These are phyloP conservation scores for Emergomyces pasteurianus DNA, from an alignment of 2,329 filamentous ascomycete species.

Conservation along the genomic window DNA sequence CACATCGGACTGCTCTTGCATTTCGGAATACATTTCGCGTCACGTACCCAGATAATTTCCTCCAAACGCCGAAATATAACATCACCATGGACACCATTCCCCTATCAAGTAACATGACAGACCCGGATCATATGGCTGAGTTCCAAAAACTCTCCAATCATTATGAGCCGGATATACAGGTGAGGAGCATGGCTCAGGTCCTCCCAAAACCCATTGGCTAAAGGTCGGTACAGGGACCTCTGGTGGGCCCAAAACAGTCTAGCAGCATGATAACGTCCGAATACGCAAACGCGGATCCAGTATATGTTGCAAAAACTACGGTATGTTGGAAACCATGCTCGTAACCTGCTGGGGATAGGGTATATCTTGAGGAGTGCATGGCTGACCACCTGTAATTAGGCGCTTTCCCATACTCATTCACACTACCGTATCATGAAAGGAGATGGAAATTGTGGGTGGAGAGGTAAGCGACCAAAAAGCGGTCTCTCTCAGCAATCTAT, in stretches of 20 bases:
- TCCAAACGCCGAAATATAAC: slow-evolving; percentile 16
- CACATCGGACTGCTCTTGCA: neutral
- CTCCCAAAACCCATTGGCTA: slow-evolving; percentile 10
- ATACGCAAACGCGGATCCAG: slow-evolving; percentile 76
- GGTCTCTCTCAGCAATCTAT: slow-evolving; percentile 7
- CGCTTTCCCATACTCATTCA: slow-evolving; percentile 70
- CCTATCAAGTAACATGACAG: slow-evolving; percentile 44
- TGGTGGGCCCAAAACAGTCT: slow-evolving; percentile 66
- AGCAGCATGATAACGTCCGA: slow-evolving; percentile 69
- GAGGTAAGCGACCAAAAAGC: slow-evolving; percentile 59
- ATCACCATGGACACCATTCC: slow-evolving; percentile 26
- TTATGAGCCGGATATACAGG: slow-evolving; percentile 46
- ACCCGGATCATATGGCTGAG: slow-evolving; percentile 36
- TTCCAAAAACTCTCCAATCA: slow-evolving; percentile 51
- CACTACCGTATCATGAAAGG: slow-evolving; percentile 80
- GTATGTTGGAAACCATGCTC: slow-evolving; percentile 35
- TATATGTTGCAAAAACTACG: slow-evolving; percentile 76
- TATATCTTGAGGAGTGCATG: neutral
- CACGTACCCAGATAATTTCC: slow-evolving; percentile 3
- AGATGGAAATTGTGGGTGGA: slow-evolving; percentile 94
- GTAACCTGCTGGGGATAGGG: neutral
- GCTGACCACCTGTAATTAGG: slow-evolving; percentile 37
- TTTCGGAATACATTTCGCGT: neutral
- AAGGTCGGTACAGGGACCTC: slow-evolving; percentile 52
- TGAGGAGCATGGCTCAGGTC: slow-evolving; percentile 22